Evolutionary conservation across 345 rosid species (phyloP), one percentile per base, ranked within the genome.

Genomic region (Hibiscus mutabilis): DNA sequence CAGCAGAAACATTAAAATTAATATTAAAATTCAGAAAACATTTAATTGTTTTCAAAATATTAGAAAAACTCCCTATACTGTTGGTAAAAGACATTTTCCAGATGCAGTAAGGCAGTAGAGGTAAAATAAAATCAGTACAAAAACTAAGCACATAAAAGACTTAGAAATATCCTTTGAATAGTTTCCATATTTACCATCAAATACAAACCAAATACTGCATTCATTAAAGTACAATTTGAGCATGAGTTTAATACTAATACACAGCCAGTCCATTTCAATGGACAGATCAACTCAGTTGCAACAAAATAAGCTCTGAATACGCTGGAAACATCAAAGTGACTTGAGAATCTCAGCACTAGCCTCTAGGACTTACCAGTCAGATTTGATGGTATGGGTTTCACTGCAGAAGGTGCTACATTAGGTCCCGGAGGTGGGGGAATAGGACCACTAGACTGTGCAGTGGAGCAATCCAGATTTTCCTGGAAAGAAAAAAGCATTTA

Each of bases 361-460:
- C 57, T 58, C 9, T 29, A 59, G 59, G 52, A 61, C 72, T 22
- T 79, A 87, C 91, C 90, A 29, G 82, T 52, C 77, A 72, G 85
- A 84, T 74, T 75, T 62, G 73, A 71, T 75, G 75, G 79, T 27
- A 78, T 19, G 51, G 59, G 42, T 74, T 69, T 84, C 76, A 66
- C 75, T 5, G 77, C 66, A 3, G 73, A 37, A 78, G 80, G 68
- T 55, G 58, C 60, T 19, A 70, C 65, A 64, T 33, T 24, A 6
- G 79, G 42, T 15, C 63, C 78, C 0, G 73, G 52, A 65, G 77
- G 56, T 19, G 81, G 77, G 62, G 77, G 73, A 74, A 73, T 71
- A 65, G 82, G 74, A 62, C 73, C 84, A 37, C 79, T 69, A 33
- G 81, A 73, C 64, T 51, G 75, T 6, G 71, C 78, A 46, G 52